Base-by-base conservation (phyloP, 805 yeast genomes). In the Geotrichum ghanense region DNA sequence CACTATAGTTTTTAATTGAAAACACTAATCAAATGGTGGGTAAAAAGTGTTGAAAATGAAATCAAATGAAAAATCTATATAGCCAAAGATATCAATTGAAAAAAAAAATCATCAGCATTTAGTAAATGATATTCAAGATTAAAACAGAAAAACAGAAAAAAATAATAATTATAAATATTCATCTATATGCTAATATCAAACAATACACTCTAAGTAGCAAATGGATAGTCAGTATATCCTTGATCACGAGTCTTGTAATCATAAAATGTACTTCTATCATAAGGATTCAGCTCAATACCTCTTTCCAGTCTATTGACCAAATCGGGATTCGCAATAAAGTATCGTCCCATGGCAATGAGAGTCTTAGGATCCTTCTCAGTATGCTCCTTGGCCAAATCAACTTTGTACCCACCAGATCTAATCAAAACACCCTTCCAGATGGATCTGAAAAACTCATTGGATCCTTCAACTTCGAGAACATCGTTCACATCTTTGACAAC, bases 271-370 rank as follows among this genome's bases (percentile, higher is more conserved):
- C 52, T 49, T 56, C 80, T 67, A 56, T 75, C 67, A 54, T 76
- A 78, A 25, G 61, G 51, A 48, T 63, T 66, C 48, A 75, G 58
- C 40, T 68, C 67, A 34, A 59, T 45, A 23, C 69, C 70, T 25
- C 70, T 59, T 50, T 65, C 59, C 35, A 78, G 47, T 49, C 78
- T 63, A 16, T 62, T 54, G 19, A 69, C 71, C 26, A 78, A 56
- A 55, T 78, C 83, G 1, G 83, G 81, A 61, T 77, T 78, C 23
- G 79, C 60, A 44, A 73, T 69, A 58, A 68, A 76, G 48, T 61
- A 63, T 50, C 81, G 69, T 25, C 80, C 80, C 48, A 66, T 58
- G 1, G 68, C 75, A 26, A 70, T 53, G 35, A 67, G 35, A 7
- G 52, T 45, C 40, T 48, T 54, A n/a, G 31, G 31, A 17, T 46